Base-by-base conservation (phyloP, 306 rosid genomes). In the Cyamopsis tetragonoloba region DNA sequence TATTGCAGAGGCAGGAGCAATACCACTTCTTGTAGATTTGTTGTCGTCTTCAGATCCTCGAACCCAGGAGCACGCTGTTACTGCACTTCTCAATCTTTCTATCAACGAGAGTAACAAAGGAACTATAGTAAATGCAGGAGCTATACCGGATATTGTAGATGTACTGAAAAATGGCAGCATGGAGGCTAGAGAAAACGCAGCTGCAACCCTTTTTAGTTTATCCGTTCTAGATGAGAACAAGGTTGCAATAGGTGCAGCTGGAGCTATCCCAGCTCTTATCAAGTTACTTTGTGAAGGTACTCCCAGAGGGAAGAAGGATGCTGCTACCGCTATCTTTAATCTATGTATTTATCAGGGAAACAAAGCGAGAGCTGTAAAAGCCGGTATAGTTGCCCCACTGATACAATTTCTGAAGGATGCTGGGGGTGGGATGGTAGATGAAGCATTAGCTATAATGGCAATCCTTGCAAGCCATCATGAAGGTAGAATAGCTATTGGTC, bases 141-240 rank as follows among this genome's bases (percentile, higher is more conserved):
- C 99, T 50, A 86, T 95, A 78, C 87, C 97, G 0, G 95, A 89
- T 67, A 90, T 95, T 71, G 99, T 95, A 43, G 96, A 90, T 68
- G 99, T 95, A 32, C 53, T 95, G 85, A 90, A 58, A 82, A 87
- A 79, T 51, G 97, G 97, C 5, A 95, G 96, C 85, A 90, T 85
- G 92, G 99, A 95, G 66, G 97, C 97, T 60, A 85, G 99, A 83
- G 99, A 90, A 78, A 95, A 95, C 17, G 99, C 99, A 26, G 99
- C 97, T 41, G 99, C 99, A 10, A 90, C 99, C 32, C 97, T 95
- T 70, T 95, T 95, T 77, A 90, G 97, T 56, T 83, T 95, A 75
- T 90, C 99, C 0, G 97, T 88, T 9, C 58, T 95, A 15, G 99
- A 95, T 19, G 99, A 95, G 83, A 86, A 88, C 86, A 95, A 88